Percentiles rank a stretch among this genome's conserved stretches.
phyloP scores from a whole-genome alignment of 2,329 filamentous ascomycete genomes.

The Paecilomyces variotii region DNA sequence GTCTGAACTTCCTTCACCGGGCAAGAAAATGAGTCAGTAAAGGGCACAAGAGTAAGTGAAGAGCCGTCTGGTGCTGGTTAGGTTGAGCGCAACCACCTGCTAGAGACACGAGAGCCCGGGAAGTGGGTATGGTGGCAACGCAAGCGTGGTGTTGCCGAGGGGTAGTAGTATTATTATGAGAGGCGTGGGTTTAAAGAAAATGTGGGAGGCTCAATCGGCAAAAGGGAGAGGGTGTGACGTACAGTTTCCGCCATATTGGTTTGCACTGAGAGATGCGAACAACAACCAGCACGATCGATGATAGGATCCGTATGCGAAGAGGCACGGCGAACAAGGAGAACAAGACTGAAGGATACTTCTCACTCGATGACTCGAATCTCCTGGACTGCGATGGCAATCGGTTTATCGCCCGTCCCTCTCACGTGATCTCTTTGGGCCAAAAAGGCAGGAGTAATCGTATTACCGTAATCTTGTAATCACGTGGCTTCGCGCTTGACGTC shows the following conservation, averaged over 20 bases:
- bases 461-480: constrained; percentile 1
- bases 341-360: not conserved
- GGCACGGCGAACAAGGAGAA: not conserved
- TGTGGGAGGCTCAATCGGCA: constrained; percentile 32
- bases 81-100: not conserved
- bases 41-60: constrained; percentile 2
- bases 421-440: not conserved
- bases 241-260: constrained; percentile 35
- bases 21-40: constrained; percentile 22
- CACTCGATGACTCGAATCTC: not conserved
- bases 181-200: constrained; percentile 21
- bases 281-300: not conserved
- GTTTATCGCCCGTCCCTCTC: not conserved
- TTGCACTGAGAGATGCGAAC: not conserved
- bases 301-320: not conserved
- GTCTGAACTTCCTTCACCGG: constrained; percentile 34
- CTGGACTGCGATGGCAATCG: not conserved
- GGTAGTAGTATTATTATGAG: constrained; percentile 20
- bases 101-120: not conserved
- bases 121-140: constrained; percentile 8
- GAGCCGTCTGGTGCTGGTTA: not conserved
- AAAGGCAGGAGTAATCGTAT: not conserved
- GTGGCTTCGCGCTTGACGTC: constrained; percentile 2
- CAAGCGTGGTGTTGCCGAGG: constrained; percentile 15
- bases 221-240: constrained; percentile 31